phyloP scores from a whole-genome alignment of 305 asterid species.

The Lippia alba region DNA sequence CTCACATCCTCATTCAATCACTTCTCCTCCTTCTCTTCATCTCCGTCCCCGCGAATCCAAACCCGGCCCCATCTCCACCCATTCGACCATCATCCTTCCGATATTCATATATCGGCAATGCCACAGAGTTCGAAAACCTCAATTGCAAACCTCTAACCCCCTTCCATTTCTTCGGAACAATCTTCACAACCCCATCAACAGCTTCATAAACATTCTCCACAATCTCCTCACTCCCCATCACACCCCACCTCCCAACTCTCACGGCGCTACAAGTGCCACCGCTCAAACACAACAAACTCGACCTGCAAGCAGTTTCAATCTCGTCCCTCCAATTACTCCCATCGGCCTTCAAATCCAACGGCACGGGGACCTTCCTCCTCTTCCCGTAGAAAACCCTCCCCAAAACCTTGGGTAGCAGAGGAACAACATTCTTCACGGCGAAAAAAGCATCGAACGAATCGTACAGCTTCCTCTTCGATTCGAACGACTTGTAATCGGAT shows the following conservation, averaged over 20 bases:
- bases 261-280: constrained; percentile 71
- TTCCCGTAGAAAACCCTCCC: constrained; percentile 84
- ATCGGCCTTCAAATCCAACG: constrained; percentile 56
- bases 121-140: constrained; percentile 80
- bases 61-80: background rate
- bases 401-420: constrained; percentile 60
- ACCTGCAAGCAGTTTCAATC: constrained; percentile 57
- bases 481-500: constrained; percentile 68
- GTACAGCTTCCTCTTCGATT: constrained; percentile 54
- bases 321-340: constrained; percentile 77
- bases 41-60: constrained; percentile 32
- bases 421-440: constrained; percentile 49
- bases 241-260: constrained; percentile 69
- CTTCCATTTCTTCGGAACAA: constrained; percentile 74
- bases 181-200: constrained; percentile 47
- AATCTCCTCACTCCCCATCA: constrained; percentile 49
- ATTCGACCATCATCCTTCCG: background rate
- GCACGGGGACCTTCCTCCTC: constrained; percentile 73
- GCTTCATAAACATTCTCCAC: constrained; percentile 77
- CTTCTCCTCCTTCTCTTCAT: constrained; percentile 33
- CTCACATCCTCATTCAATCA: constrained; percentile 11
- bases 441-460: constrained; percentile 66
- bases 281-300: constrained; percentile 72
- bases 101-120: constrained; percentile 71
- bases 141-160: constrained; percentile 79